Evolutionary conservation across 805 yeast genomes (phyloP).

Genomic region (Nakazawaea molendinolei): DNA sequence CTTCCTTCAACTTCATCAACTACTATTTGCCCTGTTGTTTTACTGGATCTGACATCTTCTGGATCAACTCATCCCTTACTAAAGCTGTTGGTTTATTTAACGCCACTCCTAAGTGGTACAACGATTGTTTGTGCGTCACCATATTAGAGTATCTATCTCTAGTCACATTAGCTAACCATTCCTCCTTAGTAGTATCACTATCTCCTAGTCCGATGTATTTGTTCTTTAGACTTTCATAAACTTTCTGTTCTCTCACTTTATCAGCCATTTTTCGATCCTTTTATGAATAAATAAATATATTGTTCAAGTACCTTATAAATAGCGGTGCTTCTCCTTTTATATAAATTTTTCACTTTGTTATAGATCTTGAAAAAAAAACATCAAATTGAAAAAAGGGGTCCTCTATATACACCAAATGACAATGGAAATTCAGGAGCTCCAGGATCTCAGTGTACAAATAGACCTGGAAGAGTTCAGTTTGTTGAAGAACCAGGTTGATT

Average conservation of each 20-base stretch:
- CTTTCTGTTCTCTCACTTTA: slow-evolving; percentile 52
- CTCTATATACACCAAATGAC: background rate
- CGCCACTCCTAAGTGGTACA: slow-evolving; percentile 49
- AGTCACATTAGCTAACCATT: slow-evolving; percentile 62
- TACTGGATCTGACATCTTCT: slow-evolving; percentile 28
- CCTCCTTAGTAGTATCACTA: slow-evolving; percentile 60
- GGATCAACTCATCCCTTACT: slow-evolving; percentile 26
- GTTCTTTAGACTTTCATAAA: slow-evolving; percentile 46
- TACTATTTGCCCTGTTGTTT: background rate
- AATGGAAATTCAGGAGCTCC: no score
- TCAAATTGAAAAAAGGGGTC: background rate
- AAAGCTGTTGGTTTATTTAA: slow-evolving; percentile 36
- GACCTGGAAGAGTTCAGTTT: slow-evolving; percentile 10
- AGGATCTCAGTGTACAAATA: slow-evolving; percentile 2
- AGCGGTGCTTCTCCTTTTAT: no score
- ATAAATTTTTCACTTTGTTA: no score
- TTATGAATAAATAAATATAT: no score
- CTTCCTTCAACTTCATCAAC: background rate
- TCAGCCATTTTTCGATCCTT: no score
- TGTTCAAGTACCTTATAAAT: no score
- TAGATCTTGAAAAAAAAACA: background rate
- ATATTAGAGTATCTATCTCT: slow-evolving; percentile 61
- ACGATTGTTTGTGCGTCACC: slow-evolving; percentile 49
- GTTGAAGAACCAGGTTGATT: slow-evolving; percentile 8
- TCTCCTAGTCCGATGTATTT: slow-evolving; percentile 74